phyloP scores from a whole-genome alignment of 805 yeast genomes.

The Starmerella stigmatis region DNA sequence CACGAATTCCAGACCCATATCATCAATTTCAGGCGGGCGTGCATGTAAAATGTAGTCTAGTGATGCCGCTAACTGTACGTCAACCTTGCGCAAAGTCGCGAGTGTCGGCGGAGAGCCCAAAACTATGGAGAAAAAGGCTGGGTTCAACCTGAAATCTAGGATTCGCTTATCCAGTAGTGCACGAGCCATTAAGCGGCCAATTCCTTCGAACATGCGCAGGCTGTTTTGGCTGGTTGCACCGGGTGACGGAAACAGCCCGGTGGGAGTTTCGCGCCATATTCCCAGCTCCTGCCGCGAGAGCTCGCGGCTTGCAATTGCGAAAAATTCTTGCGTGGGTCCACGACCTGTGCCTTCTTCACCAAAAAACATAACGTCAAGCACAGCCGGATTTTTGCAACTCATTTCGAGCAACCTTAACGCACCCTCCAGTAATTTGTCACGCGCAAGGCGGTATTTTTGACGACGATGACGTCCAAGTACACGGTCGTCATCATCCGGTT shows the following conservation, averaged over 20 bases:
- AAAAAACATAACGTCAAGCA: constrained; percentile 74
- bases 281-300: constrained; percentile 47
- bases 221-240: constrained; percentile 15
- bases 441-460: constrained; percentile 67
- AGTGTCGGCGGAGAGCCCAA: constrained; percentile 24
- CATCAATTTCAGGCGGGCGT: constrained; percentile 40
- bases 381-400: constrained; percentile 69
- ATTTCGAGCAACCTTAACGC: constrained; percentile 67
- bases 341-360: constrained; percentile 94
- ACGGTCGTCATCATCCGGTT: constrained; percentile 5
- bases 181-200: constrained; percentile 81
- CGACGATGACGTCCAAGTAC: constrained; percentile 60
- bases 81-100: constrained; percentile 17
- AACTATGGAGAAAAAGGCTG: constrained; percentile 55
- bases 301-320: constrained; percentile 66
- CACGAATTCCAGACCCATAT: constrained; percentile 52
- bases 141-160: constrained; percentile 69
- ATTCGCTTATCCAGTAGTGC: constrained; percentile 80
- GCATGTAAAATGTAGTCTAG: constrained; percentile 15
- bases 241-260: constrained; percentile 57
- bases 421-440: constrained; percentile 59
- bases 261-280: constrained; percentile 54
- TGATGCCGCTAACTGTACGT: constrained; percentile 18
- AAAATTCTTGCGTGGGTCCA: constrained; percentile 93
- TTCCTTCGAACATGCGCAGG: constrained; percentile 45